phyloP scores from a whole-genome alignment of 768 basidiomycete species.

The Fomitopsis pulvina region DNA sequence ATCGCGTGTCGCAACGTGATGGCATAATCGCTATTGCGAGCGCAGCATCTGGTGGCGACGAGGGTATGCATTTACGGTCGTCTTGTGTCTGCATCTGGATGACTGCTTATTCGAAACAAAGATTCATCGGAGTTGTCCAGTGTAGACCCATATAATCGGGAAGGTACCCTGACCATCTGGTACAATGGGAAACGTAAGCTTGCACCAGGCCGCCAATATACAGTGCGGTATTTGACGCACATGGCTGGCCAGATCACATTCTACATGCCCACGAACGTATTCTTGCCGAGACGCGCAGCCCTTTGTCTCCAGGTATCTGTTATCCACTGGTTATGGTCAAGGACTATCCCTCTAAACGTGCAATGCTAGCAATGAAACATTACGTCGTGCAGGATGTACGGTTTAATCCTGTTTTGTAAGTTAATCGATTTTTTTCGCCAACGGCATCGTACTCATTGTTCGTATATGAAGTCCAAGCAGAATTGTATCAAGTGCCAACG shows the following conservation, averaged over 20 bases:
- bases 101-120: background rate
- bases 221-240: background rate
- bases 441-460: background rate
- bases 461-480: slow-evolving; percentile 26
- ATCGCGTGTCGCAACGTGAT: slow-evolving; percentile 41
- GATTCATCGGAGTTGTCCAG: background rate
- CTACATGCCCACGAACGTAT: background rate
- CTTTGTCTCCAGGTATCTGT: too few species aligned
- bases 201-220: background rate
- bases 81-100: background rate
- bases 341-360: too few species aligned
- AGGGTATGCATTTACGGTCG: background rate
- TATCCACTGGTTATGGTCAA: too few species aligned
- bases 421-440: background rate
- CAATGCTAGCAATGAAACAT: slow-evolving; percentile 30
- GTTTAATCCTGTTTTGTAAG: slow-evolving; percentile 43
- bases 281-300: slow-evolving; percentile 24
- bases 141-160: slow-evolving; percentile 7
- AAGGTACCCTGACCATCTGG: slow-evolving; percentile 7
- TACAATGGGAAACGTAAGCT: background rate
- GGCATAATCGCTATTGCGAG: slow-evolving; percentile 38
- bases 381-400: slow-evolving; percentile 52
- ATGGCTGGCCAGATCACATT: background rate
- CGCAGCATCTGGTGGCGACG: slow-evolving; percentile 37
- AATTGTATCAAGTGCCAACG: slow-evolving; percentile 44